A percentile compares a stretch with the other conserved stretches of the same genome.
Evolutionary conservation across 179 eudicot genomes (phyloP).

Genomic region (Actinidia arguta): DNA sequence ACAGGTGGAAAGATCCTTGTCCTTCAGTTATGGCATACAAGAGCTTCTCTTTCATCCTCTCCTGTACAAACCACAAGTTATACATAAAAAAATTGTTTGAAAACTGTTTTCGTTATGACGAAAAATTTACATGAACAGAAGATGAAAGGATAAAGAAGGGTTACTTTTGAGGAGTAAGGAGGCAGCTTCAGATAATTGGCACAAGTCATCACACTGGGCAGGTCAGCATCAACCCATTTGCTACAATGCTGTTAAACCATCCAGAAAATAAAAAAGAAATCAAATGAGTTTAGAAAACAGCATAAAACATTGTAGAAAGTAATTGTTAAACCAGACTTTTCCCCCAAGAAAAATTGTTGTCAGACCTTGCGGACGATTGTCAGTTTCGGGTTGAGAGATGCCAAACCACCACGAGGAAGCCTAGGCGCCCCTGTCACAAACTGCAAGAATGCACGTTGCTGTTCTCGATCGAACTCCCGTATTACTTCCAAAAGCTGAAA

Average conservation of each 20-base stretch:
- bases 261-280: slow-evolving; percentile 1
- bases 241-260: slow-evolving; percentile 62
- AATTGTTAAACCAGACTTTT: neutral
- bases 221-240: slow-evolving; percentile 64
- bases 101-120: neutral
- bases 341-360: neutral
- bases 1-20: slow-evolving; percentile 95
- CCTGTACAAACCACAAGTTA: slow-evolving; percentile 52
- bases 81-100: neutral
- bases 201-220: slow-evolving; percentile 99
- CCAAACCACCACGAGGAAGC: slow-evolving; percentile 93
- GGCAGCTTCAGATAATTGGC: slow-evolving; percentile 97
- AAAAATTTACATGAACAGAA: neutral
- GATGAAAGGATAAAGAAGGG: neutral
- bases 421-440: slow-evolving; percentile 97
- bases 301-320: neutral
- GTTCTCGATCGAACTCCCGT: slow-evolving; percentile 67
- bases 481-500: slow-evolving; percentile 83
- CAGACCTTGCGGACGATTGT: slow-evolving; percentile 93
- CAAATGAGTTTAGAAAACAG: neutral
- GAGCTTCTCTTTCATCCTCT: slow-evolving; percentile 85
- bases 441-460: slow-evolving; percentile 85
- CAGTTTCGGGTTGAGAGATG: slow-evolving; percentile 89
- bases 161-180: slow-evolving; percentile 88
- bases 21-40: slow-evolving; percentile 92